These are phyloP conservation scores for Bertia moriformis DNA, from an alignment of 2,329 filamentous ascomycete species.

Conservation along the genomic window DNA sequence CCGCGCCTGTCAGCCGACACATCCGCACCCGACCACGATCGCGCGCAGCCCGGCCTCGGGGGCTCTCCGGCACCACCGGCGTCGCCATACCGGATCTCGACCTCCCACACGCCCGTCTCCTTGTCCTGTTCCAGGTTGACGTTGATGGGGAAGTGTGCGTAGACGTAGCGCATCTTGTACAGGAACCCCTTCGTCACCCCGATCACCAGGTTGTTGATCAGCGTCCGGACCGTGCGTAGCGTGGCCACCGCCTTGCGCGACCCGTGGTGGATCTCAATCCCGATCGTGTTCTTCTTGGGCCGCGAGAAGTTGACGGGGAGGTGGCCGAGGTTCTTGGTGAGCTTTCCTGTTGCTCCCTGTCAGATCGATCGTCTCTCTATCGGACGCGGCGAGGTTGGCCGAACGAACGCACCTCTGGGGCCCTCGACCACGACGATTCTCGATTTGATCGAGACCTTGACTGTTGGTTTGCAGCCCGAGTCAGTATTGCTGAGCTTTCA, in stretches of 20 bases:
- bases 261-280: constrained; percentile 98
- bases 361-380: constrained; percentile 9
- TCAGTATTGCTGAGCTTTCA: too few relatives aligned
- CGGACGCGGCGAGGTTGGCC: constrained; percentile 2
- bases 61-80: constrained; percentile 2
- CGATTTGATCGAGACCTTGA: constrained; percentile 97
- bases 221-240: constrained; percentile 89
- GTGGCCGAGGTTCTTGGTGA: constrained; percentile 91
- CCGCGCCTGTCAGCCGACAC: too few relatives aligned
- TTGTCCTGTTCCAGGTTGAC: constrained; percentile 95
- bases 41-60: not conserved
- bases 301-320: constrained; percentile 89
- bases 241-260: constrained; percentile 94
- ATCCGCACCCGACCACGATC: not conserved
- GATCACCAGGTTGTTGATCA: constrained; percentile 98
- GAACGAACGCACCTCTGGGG: constrained; percentile 62
- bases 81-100: constrained; percentile 81
- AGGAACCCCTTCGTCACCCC: constrained; percentile 98
- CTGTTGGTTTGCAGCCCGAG: too few relatives aligned
- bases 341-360: constrained; percentile 54
- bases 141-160: constrained; percentile 99
- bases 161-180: constrained; percentile 99
- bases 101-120: constrained; percentile 75
- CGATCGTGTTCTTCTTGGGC: constrained; percentile 73
- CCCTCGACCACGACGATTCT: constrained; percentile 93